Base-by-base conservation (phyloP, 2,329 filamentous ascomycete genomes). In the Colletotrichum tofieldiae region DNA sequence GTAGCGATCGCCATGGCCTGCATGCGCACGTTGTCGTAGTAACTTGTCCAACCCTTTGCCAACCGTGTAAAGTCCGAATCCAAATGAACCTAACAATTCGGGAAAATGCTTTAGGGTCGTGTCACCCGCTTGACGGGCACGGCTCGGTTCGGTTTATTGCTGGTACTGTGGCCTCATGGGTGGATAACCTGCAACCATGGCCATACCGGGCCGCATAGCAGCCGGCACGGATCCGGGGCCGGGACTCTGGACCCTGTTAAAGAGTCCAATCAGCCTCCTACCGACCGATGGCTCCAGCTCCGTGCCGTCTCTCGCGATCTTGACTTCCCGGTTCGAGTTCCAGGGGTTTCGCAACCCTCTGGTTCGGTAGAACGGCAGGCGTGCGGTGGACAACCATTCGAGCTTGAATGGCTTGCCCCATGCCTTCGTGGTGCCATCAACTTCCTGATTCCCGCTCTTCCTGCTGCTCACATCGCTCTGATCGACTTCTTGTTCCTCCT, bases 291-390 rank as follows among this genome's bases (percentile, higher is more conserved):
- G 93, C 81, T 98, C 96, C 65, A 98, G 85, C 81, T 98, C 96
- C 0, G 96, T 98, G 2, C 96, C 96, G 77, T 98, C 96, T 77
- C 96, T 89, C 32, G 96, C 96, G 79, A 98, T 98, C 82, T 98
- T 98, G 74, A 98, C 94, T 79, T 98, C 96, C 64, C 96, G 87
- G 78, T 98, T 98, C 5, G 94, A 93, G 81, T 98, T 98, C 94
- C 95, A 98, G 0, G 94, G 93, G 79, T 98, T 98, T 43, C 95
- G 90, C 67, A 98, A 83, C 0, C 96, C 95, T 74, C 95, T 87
- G 0, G 95, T 97, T 54, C 93, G 90, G 80, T 96, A 97, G 79
- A 98, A 98, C 0, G 96, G 95, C 6, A 98, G 87, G 45, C 92
- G 89, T 66, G 89, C 91, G 6, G 93, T 97, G 16, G 94, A 97